Percentiles rank a stretch among this genome's conserved stretches.
phyloP scores from a whole-genome alignment of 192 early-diverging fungal species.

The Glomus cerebriforme region DNA sequence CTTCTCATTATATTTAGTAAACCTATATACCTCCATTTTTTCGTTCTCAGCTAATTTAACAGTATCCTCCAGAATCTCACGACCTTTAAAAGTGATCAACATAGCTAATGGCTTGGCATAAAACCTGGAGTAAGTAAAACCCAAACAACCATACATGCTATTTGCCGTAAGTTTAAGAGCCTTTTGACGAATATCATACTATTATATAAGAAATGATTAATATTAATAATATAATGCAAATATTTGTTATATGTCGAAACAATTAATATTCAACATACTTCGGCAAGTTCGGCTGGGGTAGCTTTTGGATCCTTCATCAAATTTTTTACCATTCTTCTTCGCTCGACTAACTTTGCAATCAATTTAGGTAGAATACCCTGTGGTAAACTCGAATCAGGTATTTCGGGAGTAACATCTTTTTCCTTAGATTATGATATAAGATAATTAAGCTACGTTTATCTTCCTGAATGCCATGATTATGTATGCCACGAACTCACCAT shows the following conservation, averaged over 20 bases:
- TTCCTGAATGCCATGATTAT: not conserved
- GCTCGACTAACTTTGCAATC: constrained; percentile 85
- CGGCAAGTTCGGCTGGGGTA: constrained; percentile 50
- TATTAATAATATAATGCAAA: not conserved
- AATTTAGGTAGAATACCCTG: constrained; percentile 87
- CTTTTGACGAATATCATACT: constrained; percentile 91
- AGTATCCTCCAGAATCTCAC: constrained; percentile 95
- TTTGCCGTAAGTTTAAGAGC: constrained; percentile 98
- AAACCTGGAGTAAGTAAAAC: constrained; percentile 90
- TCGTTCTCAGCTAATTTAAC: constrained; percentile 79
- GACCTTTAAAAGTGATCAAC: constrained; percentile 92
- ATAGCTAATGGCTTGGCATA: constrained; percentile 97
- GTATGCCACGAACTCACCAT: constrained; percentile 28
- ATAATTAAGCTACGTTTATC: not conserved
- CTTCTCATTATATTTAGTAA: not conserved
- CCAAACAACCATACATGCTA: constrained; percentile 98
- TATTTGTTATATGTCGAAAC: not conserved
- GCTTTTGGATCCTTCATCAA: constrained; percentile 79
- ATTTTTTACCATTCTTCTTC: constrained; percentile 85
- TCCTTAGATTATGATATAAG: constrained; percentile 22
- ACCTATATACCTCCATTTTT: constrained; percentile 65
- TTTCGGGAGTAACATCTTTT: constrained; percentile 68
- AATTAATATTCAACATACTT: constrained; percentile 36
- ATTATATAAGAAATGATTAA: not conserved
- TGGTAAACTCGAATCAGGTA: constrained; percentile 65